Evolutionary conservation across 345 rosid genomes (phyloP).

Genomic region (Populus tremula): DNA sequence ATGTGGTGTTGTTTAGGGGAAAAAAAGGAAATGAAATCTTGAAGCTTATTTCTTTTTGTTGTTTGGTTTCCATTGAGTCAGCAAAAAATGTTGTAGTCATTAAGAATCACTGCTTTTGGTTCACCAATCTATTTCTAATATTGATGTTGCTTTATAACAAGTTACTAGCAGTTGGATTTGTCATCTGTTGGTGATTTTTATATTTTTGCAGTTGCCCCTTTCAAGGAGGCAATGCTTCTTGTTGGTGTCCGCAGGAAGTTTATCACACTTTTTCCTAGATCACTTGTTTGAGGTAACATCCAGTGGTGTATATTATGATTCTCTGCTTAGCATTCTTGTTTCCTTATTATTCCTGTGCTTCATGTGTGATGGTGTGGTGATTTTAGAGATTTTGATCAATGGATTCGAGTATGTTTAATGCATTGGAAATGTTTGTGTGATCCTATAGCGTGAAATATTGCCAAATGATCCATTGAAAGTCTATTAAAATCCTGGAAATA

Average conservation of each 20-base stretch:
- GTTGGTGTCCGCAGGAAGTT: conserved; percentile 52
- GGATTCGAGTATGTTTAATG: too few relatives aligned
- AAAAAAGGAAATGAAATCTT: too few relatives aligned
- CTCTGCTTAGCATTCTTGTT: too few relatives aligned
- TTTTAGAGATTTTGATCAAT: neutral
- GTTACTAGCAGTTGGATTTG: neutral
- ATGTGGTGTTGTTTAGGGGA: neutral
- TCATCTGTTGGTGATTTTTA: neutral
- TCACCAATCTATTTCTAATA: too few relatives aligned
- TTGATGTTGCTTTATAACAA: neutral
- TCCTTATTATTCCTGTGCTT: too few relatives aligned
- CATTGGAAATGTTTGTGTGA: too few relatives aligned
- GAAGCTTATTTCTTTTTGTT: too few relatives aligned
- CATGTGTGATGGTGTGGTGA: neutral
- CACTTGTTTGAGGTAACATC: conserved; percentile 62
- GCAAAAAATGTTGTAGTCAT: too few relatives aligned
- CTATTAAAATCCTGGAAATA: neutral
- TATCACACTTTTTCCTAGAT: conserved; percentile 69
- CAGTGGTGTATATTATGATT: neutral
- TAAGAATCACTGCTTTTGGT: too few relatives aligned
- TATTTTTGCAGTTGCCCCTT: conserved; percentile 45
- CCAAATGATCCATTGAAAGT: neutral
- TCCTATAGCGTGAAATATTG: neutral
- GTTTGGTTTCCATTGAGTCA: too few relatives aligned
- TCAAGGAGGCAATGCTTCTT: conserved; percentile 52